A percentile compares a stretch with the other conserved stretches of the same genome.
Evolutionary conservation across 306 rosid species (phyloP).

Genomic region (Dryas drummondii): DNA sequence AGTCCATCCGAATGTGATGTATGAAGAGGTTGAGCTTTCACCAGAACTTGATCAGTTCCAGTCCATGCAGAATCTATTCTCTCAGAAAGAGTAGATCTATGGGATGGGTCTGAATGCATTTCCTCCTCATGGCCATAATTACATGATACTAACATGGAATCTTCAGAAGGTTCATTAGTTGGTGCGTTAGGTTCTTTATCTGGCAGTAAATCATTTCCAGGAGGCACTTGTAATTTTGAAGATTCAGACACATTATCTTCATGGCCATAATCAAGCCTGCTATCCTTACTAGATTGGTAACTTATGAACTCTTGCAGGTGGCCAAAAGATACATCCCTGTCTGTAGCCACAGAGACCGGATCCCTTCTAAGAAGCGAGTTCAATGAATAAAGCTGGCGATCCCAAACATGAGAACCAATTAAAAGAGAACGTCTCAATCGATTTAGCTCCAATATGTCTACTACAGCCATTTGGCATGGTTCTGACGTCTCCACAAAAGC

Average conservation of each 20-base stretch:
- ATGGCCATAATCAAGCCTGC: constrained; percentile 26
- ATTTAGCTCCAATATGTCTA: constrained; percentile 78
- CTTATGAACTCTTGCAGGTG: constrained; percentile 40
- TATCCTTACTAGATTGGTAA: constrained; percentile 45
- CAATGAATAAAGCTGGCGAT: constrained; percentile 65
- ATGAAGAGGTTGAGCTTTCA: constrained; percentile 34
- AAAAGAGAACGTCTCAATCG: constrained; percentile 76
- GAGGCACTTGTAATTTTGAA: constrained; percentile 40
- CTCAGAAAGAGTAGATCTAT: constrained; percentile 81
- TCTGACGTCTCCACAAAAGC: constrained; percentile 40
- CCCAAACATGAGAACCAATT: constrained; percentile 85
- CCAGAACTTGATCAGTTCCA: constrained; percentile 61
- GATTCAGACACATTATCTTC: constrained; percentile 35
- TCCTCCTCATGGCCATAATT: constrained; percentile 42
- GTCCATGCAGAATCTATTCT: constrained; percentile 96
- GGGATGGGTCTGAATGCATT: constrained; percentile 39
- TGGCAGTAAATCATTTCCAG: constrained; percentile 32
- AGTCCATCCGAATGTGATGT: constrained; percentile 33
- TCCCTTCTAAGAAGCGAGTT: constrained; percentile 56
- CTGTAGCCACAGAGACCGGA: constrained; percentile 41
- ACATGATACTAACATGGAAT: constrained; percentile 15
- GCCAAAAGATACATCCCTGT: constrained; percentile 34
- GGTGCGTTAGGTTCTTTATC: constrained; percentile 30
- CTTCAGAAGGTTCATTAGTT: constrained; percentile 37
- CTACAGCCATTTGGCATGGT: constrained; percentile 42